Evolutionary conservation across 2,329 filamentous ascomycete genomes (phyloP).

Genomic region (Lachnellula suecica): DNA sequence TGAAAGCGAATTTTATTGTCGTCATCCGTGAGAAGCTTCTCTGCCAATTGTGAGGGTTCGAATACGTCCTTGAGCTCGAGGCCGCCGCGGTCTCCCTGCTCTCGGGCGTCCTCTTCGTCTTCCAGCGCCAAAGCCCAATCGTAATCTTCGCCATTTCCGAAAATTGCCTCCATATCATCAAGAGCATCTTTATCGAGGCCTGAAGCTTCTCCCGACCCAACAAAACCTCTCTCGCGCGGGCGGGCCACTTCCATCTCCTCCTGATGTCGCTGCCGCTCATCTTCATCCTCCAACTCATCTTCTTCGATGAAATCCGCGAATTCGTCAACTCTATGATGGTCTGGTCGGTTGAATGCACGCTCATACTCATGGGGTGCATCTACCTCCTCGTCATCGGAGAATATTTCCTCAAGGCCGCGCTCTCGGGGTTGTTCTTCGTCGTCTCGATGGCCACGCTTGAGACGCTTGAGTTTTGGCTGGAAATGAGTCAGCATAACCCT

Average conservation of each 20-base stretch:
- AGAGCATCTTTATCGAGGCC: conserved; percentile 89
- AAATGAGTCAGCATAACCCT: conserved; percentile 21
- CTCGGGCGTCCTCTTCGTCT: conserved; percentile 77
- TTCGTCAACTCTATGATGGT: conserved; percentile 68
- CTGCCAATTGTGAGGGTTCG: conserved; percentile 89
- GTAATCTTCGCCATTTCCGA: conserved; percentile 94
- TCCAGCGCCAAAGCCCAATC: conserved; percentile 91
- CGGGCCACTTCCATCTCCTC: conserved; percentile 89
- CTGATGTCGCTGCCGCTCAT: conserved; percentile 69
- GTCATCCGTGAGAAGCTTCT: conserved; percentile 92
- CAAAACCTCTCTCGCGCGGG: conserved; percentile 68
- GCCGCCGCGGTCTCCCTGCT: conserved; percentile 75
- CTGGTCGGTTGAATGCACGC: conserved; percentile 35
- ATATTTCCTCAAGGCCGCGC: conserved; percentile 85
- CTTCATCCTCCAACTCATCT: conserved; percentile 86
- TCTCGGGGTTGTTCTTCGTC: conserved; percentile 66
- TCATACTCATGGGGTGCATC: conserved; percentile 49
- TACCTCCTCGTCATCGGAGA: conserved; percentile 90
- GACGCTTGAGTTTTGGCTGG: conserved; percentile 89
- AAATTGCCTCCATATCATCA: conserved; percentile 95
- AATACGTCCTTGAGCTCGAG: conserved; percentile 97
- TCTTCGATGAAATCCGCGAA: conserved; percentile 97
- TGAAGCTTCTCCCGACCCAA: conserved; percentile 73
- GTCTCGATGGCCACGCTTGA: conserved; percentile 86
- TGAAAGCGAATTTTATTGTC: conserved; percentile 87